Base-by-base conservation (phyloP, 805 yeast species). In the Kazachstania taianensis region DNA sequence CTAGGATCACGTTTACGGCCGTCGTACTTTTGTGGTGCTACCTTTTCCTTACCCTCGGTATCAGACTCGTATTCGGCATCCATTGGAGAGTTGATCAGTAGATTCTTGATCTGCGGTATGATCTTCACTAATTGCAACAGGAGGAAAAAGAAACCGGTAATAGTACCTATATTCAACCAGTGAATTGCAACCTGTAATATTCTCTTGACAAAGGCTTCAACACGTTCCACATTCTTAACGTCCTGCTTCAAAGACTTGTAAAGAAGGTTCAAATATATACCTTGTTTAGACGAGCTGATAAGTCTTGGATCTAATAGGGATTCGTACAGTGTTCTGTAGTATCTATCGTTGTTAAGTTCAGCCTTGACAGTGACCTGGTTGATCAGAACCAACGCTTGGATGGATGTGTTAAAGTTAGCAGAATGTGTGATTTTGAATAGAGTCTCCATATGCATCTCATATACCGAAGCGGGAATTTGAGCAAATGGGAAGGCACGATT, bases 401-500 rank as follows among this genome's bases (percentile, higher is more conserved):
- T 78, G 10, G 94, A 79, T 2, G 98, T 89, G 57, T 84, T 84
- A 67, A 89, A 87, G 57, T 92, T 92, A 18, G 94, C 76, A 13
- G 95, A 80, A 58, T 89, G 96, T 5, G 96, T 87, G 55, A 89
- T 89, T 51, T 75, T 75, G 69, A 81, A 92, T 38, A 92, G 64
- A 0, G 94, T 79, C 52, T 84, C 80, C 52, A 89, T 66, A 61
- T 92, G 96, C 41, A 72, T 66, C 44, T 75, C 73, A 52, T 79
- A 84, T 5, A 73, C 72, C 20, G 79, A 77, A 26, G 75, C 70
- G 13, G 85, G 78, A 37, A 92, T 65, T 43, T 75, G 70, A 2
- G 94, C 77, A 56, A 83, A 92, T 37, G 97, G 97, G 69, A 84
- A 89, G 1, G 97, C 87, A 62, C 98, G 81, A 57, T 92, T 92